phyloP scores from a whole-genome alignment of 2,329 filamentous ascomycete species.

The Colletotrichum chrysophilum region DNA sequence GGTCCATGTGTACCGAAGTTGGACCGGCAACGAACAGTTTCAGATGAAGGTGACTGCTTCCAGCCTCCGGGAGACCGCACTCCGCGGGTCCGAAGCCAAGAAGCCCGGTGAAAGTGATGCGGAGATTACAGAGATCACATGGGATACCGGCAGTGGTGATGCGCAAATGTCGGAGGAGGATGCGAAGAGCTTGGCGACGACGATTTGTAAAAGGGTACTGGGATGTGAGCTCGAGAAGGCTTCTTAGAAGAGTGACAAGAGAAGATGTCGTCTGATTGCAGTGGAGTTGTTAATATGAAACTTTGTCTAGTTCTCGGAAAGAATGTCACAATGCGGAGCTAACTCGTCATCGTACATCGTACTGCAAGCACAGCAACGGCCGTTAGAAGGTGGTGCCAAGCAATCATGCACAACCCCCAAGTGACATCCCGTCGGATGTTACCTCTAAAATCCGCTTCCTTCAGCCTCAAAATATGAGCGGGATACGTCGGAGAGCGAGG shows the following conservation, averaged over 20 bases:
- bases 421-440: background rate
- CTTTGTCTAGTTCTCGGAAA: background rate
- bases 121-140: background rate
- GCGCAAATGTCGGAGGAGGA: background rate
- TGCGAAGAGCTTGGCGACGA: background rate
- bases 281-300: background rate
- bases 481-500: background rate
- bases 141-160: background rate
- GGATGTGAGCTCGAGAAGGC: background rate
- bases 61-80: background rate
- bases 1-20: constrained; percentile 1
- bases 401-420: background rate
- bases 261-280: background rate
- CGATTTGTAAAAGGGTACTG: background rate
- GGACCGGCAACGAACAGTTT: background rate
- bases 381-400: background rate
- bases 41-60: background rate
- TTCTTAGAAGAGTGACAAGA: background rate
- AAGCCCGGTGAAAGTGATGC: accelerated
- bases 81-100: background rate
- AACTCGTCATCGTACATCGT: background rate
- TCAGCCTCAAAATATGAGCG: background rate
- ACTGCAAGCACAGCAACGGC: background rate
- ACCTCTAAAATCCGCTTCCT: background rate
- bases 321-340: background rate